These are phyloP conservation scores for Phytomonas sp. DNA, from an alignment of 208 protist species.

Conservation along the genomic window DNA sequence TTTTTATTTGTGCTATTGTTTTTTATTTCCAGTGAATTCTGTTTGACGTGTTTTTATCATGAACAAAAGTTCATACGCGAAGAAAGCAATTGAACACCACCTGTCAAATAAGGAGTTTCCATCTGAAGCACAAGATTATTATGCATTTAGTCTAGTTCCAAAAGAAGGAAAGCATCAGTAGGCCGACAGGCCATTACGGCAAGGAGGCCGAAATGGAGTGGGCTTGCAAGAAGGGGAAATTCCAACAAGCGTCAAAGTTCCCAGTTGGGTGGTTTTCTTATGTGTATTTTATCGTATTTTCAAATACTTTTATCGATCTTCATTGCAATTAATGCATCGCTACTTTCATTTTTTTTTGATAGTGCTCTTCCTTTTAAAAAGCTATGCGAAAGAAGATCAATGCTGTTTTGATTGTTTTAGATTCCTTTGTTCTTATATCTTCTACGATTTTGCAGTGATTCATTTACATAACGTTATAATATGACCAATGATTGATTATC, in stretches of 20 bases:
- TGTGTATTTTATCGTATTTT: background rate
- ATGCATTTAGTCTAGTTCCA: background rate
- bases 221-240: background rate
- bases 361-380: constrained; percentile 10
- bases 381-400: constrained; percentile 4
- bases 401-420: background rate
- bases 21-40: background rate
- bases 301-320: background rate
- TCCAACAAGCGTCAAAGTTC: background rate
- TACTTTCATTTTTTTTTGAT: constrained; percentile 11
- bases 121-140: background rate
- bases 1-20: background rate
- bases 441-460: background rate
- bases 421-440: background rate
- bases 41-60: background rate
- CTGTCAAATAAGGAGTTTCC: background rate
- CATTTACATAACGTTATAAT: background rate
- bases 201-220: background rate
- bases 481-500: constrained; percentile 4
- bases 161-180: background rate
- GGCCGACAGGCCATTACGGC: background rate
- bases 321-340: background rate
- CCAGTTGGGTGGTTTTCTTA: background rate
- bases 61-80: background rate
- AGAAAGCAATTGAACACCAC: background rate